A percentile compares a stretch with the other conserved stretches of the same genome.
These are phyloP conservation scores for Perilla frutescens DNA, from an alignment of 257 asterid genomes.

Conservation along the genomic window DNA sequence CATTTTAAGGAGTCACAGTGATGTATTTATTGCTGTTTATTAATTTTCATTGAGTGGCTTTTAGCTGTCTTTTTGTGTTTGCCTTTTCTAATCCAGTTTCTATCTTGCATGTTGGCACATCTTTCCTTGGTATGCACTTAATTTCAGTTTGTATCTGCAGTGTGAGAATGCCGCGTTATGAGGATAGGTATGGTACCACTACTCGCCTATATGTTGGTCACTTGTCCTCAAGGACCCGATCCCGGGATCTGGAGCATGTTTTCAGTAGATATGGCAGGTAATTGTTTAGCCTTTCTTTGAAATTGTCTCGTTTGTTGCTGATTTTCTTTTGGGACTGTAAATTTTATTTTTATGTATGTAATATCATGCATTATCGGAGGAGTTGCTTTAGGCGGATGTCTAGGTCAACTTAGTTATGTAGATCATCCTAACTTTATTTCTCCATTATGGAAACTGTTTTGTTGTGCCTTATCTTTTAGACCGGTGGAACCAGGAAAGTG, in stretches of 20 bases:
- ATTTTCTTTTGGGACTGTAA: background rate
- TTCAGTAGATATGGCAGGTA: conserved; percentile 98
- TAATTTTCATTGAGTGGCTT: background rate
- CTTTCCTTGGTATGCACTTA: background rate
- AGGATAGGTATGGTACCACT: conserved; percentile 70
- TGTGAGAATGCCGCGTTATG: conserved; percentile 82
- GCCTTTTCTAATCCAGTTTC: background rate
- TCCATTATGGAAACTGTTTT: background rate
- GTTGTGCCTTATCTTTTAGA: background rate
- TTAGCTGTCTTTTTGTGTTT: background rate
- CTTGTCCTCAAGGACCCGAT: conserved; percentile 90
- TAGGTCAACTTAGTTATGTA: background rate
- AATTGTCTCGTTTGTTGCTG: background rate
- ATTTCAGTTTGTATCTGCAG: conserved; percentile 39
- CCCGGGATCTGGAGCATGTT: conserved; percentile 86
- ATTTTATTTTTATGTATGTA: background rate
- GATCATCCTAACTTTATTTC: background rate
- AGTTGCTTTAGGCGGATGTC: background rate
- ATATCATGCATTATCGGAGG: background rate
- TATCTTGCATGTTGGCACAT: background rate
- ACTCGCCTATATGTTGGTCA: conserved; percentile 99
- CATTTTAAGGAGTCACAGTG: too few relatives aligned
- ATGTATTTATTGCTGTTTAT: background rate
- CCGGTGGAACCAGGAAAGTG: background rate
- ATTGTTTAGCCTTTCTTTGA: background rate